These are phyloP conservation scores for Aspergillus biplanus DNA, from an alignment of 495 filamentous ascomycete species.

Conservation along the genomic window DNA sequence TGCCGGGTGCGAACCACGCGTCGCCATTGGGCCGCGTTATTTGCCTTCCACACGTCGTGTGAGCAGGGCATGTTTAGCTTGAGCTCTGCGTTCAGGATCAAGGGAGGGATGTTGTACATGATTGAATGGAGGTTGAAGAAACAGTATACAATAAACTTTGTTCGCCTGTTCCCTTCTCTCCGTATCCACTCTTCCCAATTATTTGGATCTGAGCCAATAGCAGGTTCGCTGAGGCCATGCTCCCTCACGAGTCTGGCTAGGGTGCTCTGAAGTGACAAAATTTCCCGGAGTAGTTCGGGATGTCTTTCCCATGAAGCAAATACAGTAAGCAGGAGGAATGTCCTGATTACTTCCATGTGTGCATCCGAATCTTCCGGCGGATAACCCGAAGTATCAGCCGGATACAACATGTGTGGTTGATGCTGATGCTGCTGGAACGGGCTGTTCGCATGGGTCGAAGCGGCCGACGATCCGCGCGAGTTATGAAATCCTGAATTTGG, in stretches of 20 bases:
- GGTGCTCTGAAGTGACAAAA: slow-evolving; percentile 54
- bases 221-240: slow-evolving; percentile 47
- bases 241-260: slow-evolving; percentile 53
- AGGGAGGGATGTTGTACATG: slow-evolving; percentile 57
- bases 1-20: slow-evolving; percentile 41
- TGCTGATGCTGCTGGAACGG: slow-evolving; percentile 45
- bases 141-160: slow-evolving; percentile 57
- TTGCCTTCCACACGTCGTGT: slow-evolving; percentile 56
- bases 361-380: slow-evolving; percentile 51
- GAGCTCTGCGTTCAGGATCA: slow-evolving; percentile 54
- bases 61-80: slow-evolving; percentile 54
- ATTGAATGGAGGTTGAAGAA: slow-evolving; percentile 60
- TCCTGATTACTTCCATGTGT: slow-evolving; percentile 55
- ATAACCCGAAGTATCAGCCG: slow-evolving; percentile 41
- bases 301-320: slow-evolving; percentile 60
- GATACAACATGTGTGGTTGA: slow-evolving; percentile 28
- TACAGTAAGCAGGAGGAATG: slow-evolving; percentile 51
- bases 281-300: slow-evolving; percentile 52
- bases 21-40: slow-evolving; percentile 50
- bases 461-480: slow-evolving; percentile 45
- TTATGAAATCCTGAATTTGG: slow-evolving; percentile 42
- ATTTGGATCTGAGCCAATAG: slow-evolving; percentile 36
- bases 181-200: slow-evolving; percentile 56
- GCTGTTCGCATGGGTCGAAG: slow-evolving; percentile 44
- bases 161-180: slow-evolving; percentile 53